phyloP scores from a whole-genome alignment of 108 stramenopile species.

The Skeletonema tropicum region DNA sequence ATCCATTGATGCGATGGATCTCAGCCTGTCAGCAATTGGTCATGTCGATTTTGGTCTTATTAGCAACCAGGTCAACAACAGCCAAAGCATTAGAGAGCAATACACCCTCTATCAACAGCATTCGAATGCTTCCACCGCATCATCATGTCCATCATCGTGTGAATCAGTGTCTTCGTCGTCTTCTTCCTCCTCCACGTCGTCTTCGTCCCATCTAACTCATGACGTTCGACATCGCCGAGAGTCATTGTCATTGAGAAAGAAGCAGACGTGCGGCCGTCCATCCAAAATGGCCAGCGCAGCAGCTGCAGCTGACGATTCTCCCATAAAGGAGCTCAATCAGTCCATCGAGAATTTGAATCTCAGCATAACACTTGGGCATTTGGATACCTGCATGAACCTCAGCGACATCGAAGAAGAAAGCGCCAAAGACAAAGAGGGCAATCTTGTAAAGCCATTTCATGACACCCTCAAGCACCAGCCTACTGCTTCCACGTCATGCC shows the following conservation, averaged over 20 bases:
- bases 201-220: neutral
- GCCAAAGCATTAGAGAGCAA: neutral
- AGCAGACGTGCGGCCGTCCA: neutral
- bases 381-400: neutral
- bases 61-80: neutral
- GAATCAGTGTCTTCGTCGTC: neutral
- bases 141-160: neutral
- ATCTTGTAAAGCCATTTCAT: neutral
- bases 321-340: neutral
- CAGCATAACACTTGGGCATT: neutral
- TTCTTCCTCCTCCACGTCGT: no score
- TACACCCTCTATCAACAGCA: neutral
- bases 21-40: neutral
- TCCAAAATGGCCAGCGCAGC: neutral
- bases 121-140: neutral
- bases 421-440: neutral
- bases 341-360: neutral
- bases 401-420: neutral
- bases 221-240: neutral
- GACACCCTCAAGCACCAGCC: neutral
- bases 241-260: no score
- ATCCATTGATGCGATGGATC: neutral
- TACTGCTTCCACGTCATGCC: neutral
- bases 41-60: neutral
- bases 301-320: neutral